phyloP scores from a whole-genome alignment of 345 rosid species.

The Microcos paniculata region DNA sequence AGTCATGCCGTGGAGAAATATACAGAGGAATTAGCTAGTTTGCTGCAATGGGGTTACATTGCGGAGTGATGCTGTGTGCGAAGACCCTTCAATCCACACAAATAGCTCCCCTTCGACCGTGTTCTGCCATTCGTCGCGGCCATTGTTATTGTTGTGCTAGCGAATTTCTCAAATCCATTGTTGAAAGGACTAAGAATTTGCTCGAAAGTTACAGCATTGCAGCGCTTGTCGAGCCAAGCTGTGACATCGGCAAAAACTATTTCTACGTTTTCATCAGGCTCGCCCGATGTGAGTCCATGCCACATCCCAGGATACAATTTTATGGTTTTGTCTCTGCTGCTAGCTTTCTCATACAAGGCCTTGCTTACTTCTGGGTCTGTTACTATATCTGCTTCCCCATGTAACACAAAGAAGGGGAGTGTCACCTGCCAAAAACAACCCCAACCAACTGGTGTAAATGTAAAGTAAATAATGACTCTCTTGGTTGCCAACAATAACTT shows the following conservation, averaged over 20 bases:
- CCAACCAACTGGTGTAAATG: conserved; percentile 2
- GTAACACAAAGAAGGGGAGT: conserved; percentile 78
- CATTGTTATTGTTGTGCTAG: not conserved
- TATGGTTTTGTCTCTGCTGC: conserved; percentile 79
- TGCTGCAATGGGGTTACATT: conserved; percentile 33
- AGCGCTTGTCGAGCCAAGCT: conserved; percentile 65
- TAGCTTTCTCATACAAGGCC: conserved; percentile 65
- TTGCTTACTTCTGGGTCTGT: conserved; percentile 98
- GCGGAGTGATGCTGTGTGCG: conserved; percentile 57
- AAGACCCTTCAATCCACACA: conserved; percentile 66
- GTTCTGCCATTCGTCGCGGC: not conserved
- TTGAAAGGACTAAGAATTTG: conserved; percentile 22
- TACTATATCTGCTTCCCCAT: conserved; percentile 91
- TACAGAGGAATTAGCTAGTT: not conserved
- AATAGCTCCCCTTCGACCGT: conserved; percentile 29
- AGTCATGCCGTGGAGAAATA: not conserved
- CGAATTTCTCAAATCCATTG: conserved; percentile 16
- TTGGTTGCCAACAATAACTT: not conserved
- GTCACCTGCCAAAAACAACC: conserved; percentile 48
- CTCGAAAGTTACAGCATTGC: conserved; percentile 20
- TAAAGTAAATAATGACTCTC: not conserved
- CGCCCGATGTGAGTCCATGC: conserved; percentile 87
- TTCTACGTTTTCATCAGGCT: conserved; percentile 69
- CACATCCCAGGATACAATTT: conserved; percentile 91
- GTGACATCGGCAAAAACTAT: conserved; percentile 73